Base-by-base conservation (phyloP, 805 yeast genomes). In the Saccharomycopsis microspora region DNA sequence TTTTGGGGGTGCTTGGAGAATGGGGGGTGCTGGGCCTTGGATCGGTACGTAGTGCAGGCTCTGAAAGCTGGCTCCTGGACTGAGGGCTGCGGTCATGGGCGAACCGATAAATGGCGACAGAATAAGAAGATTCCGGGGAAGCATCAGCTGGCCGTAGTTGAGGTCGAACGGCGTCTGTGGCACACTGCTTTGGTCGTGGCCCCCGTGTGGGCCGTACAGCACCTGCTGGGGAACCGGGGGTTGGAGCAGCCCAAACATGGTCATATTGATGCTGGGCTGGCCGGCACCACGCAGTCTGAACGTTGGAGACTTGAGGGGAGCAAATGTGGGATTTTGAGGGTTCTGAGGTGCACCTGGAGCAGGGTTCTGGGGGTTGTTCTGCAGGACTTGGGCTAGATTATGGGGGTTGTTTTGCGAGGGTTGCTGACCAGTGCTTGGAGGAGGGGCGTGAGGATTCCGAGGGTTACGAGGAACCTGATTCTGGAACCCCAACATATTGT, bases 51-150 rank as follows among this genome's bases (percentile, higher is more conserved):
- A 51, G 42, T 45, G 41, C 36, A 48, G 44, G 32, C 35, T 45
- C 9, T 48, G 47, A 32, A 29, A 41, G 27, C 32, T 32, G 29
- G 39, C 46, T 11, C 45, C 46, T n/a, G 51, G 48, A 40, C 44
- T 51, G 36, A 49, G 32, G 6, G 47, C 35, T 6, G 54, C 50
- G 5, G 54, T 40, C 43, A 51, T 10, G 31, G 54, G 54, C 5
- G 53, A 46, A 8, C 51, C 51, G 6, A 52, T 45, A 56, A 72
- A 80, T 0, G 86, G 86, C 3, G 85, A 78, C 3, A 76, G 70
- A 49, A 76, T 65, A 43, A 81, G 62, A 45, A 81, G 61, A 55
- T 79, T 82, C 11, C 80, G 65, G 1, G 88, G 88, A 19, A 81
- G 63, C 68, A 80, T 69, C 9, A 80, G 72, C 4, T 76, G 72